Evolutionary conservation across 352 stramenopile species (phyloP), one percentile per base, ranked within the genome.

Genomic region (Phytophthora citrophthora): DNA sequence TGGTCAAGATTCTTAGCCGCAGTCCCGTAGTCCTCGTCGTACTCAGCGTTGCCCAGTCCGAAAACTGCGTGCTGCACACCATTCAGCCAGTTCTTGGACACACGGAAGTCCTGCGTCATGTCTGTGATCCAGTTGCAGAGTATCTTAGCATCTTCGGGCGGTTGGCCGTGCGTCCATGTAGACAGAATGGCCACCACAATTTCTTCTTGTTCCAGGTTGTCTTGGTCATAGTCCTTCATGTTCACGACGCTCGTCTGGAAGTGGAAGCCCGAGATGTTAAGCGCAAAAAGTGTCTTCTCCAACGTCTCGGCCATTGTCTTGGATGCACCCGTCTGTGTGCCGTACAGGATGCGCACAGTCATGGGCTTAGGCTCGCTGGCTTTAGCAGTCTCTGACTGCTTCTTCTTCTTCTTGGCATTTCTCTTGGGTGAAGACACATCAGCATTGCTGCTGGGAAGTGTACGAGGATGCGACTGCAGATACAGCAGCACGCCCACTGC

Each of bases 171-270:
- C 27, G 86, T 93, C 87, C 88, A 97, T 18, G 90, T 97, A 18
- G 89, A 94, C 61, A 97, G 60, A 48, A 97, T 80, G 1, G 83
- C 84, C 16, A 97, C 78, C 40, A 96, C 85, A 39, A 96, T 84
- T 23, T 65, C 44, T 40, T 97, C 89, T 26, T 95, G 83, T 81
- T 96, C 90, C 38, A 97, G 65, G 61, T 97, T 95, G 73, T 97
- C 89, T 56, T 93, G 87, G 44, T 95, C 88, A 55, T 94, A 95
- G 60, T 96, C 86, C 57, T 94, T 92, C 81, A 94, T 91, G 76
- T 64, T 93, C 54, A 92, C 82, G n/a, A 95, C 79, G 29, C 75
- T 91, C 18, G 80, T 90, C 60, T 93, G 84, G 66, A 93, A 92
- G 58, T 91, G 80, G 68, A 94, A 91, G 40, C 85, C 85, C 0